These are phyloP conservation scores for Solanum okadae DNA, from an alignment of 257 asterid species.

Conservation along the genomic window DNA sequence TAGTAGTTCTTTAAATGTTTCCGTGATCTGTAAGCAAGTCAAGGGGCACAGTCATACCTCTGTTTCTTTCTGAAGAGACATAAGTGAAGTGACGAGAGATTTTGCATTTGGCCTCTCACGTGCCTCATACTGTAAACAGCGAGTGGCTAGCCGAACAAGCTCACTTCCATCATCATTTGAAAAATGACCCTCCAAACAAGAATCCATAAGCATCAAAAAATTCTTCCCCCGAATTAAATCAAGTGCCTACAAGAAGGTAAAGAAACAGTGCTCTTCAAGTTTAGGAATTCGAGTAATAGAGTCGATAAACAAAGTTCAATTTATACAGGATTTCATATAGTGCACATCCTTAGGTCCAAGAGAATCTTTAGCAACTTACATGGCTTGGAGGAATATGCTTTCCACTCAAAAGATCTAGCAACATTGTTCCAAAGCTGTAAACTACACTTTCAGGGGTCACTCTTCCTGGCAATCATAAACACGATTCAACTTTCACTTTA, in stretches of 20 bases:
- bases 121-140: constrained; percentile 83
- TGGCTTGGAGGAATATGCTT: constrained; percentile 57
- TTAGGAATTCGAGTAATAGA: not conserved
- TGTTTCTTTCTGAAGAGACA: constrained; percentile 67
- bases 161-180: constrained; percentile 87
- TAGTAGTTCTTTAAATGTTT: not conserved
- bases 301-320: not conserved
- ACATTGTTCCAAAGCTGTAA: constrained; percentile 48
- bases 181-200: constrained; percentile 87
- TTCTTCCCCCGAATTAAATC: constrained; percentile 78
- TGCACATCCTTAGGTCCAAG: not conserved
- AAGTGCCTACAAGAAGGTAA: constrained; percentile 46
- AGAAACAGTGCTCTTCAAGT: not conserved
- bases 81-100: constrained; percentile 55
- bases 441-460: constrained; percentile 45
- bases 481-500: not conserved
- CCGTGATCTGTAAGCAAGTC: not conserved
- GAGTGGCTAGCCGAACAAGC: constrained; percentile 72
- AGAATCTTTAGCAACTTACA: constrained; percentile 15
- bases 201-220: constrained; percentile 75
- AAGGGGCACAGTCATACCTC: constrained; percentile 28
- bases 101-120: constrained; percentile 89
- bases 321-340: not conserved
- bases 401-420: constrained; percentile 47
- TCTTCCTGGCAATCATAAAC: constrained; percentile 28